phyloP scores from a whole-genome alignment of 2,329 filamentous ascomycete genomes.

The Dothidotthia symphoricarpi region DNA sequence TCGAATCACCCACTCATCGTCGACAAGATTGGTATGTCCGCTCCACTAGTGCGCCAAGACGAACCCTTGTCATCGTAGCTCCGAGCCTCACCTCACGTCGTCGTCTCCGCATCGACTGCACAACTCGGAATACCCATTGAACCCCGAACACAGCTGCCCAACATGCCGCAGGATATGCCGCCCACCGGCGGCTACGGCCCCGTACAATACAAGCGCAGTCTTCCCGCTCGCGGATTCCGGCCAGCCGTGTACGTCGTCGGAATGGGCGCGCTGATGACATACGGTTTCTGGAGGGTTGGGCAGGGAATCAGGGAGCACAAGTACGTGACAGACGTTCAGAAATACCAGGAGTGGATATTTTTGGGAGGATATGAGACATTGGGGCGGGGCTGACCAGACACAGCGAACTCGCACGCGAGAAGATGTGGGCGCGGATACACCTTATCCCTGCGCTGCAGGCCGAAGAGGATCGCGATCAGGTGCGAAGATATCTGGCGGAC shows the following conservation, averaged over 20 bases:
- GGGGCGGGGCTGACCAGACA: constrained; percentile 17
- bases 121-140: constrained; percentile 29
- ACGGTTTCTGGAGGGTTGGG: constrained; percentile 84
- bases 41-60: constrained; percentile 29
- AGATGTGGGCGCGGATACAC: constrained; percentile 97
- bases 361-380: neutral
- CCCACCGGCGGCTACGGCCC: constrained; percentile 90
- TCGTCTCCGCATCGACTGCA: constrained; percentile 24
- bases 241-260: constrained; percentile 75
- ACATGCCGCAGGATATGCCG: constrained; percentile 97
- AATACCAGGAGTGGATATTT: neutral
- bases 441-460: constrained; percentile 91
- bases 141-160: constrained; percentile 40
- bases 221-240: constrained; percentile 86
- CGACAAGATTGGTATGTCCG: constrained; percentile 31
- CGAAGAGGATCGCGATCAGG: constrained; percentile 93
- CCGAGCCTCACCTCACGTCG: constrained; percentile 25
- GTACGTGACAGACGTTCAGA: constrained; percentile 54
- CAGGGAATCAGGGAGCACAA: constrained; percentile 86
- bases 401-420: constrained; percentile 92
- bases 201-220: constrained; percentile 97
- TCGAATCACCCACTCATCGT: constrained; percentile 20
- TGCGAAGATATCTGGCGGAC: constrained; percentile 81
- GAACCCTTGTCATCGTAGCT: constrained; percentile 20
- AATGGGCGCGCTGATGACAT: constrained; percentile 76